phyloP scores from a whole-genome alignment of 306 rosid species.

The Luffa aegyptiaca region DNA sequence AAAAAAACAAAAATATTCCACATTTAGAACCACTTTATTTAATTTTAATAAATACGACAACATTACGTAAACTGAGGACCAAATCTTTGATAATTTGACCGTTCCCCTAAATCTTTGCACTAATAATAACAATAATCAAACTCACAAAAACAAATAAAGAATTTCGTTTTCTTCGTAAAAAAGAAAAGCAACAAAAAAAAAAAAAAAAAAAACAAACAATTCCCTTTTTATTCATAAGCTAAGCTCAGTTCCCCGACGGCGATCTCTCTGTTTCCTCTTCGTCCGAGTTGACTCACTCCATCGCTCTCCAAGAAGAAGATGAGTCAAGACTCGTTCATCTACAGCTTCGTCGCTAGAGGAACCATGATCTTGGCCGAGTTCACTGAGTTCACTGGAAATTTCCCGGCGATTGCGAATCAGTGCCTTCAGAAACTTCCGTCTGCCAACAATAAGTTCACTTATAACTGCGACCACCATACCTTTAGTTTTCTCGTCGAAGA shows the following conservation, averaged over 20 bases:
- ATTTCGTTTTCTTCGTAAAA: not conserved
- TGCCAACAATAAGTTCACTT: constrained; percentile 82
- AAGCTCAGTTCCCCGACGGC: not conserved
- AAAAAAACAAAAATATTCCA: not conserved
- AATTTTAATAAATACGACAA: not conserved
- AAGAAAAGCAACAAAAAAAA: not conserved
- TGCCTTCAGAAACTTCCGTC: constrained; percentile 82
- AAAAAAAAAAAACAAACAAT: not conserved
- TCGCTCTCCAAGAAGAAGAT: constrained; percentile 18
- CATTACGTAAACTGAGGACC: constrained; percentile 1
- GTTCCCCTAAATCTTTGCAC: not conserved
- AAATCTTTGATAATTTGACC: constrained; percentile 3
- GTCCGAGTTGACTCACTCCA: constrained; percentile 9
- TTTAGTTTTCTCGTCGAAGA: constrained; percentile 80
- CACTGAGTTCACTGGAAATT: constrained; percentile 92
- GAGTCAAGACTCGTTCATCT: constrained; percentile 82
- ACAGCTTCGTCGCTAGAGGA: constrained; percentile 89
- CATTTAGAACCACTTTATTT: not conserved
- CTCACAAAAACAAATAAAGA: not conserved
- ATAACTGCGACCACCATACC: constrained; percentile 82
- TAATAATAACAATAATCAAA: not conserved
- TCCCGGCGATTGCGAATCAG: constrained; percentile 86
- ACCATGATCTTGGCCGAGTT: constrained; percentile 82
- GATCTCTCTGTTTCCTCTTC: constrained; percentile 3
- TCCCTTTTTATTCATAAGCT: not conserved